These are phyloP conservation scores for Russula vinacea DNA, from an alignment of 768 basidiomycete species.

Conservation along the genomic window DNA sequence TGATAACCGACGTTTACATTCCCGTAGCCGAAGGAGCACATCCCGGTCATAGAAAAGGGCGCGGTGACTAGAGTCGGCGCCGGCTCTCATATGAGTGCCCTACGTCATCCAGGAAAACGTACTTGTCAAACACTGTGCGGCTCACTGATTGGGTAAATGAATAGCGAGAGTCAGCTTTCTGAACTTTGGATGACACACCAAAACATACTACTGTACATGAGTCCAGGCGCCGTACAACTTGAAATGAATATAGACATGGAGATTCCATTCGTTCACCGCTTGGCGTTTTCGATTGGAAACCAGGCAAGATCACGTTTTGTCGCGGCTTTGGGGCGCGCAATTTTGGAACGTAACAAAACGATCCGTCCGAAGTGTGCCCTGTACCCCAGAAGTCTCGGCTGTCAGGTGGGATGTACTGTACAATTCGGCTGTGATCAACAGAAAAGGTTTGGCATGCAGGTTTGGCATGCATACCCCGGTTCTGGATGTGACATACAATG, in stretches of 20 bases:
- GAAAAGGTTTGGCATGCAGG: slow-evolving; percentile 44
- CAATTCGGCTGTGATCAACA: slow-evolving; percentile 46
- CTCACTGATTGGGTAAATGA: neutral
- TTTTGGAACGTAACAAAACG: slow-evolving; percentile 43
- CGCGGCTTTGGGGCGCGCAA: neutral
- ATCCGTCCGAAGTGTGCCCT: slow-evolving; percentile 43
- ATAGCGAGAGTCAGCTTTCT: neutral
- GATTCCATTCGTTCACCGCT: neutral
- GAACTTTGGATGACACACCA: neutral
- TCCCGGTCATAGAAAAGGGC: neutral
- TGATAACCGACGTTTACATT: slow-evolving; percentile 43
- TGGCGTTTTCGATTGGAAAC: slow-evolving; percentile 15
- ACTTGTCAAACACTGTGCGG: neutral
- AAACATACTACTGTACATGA: neutral
- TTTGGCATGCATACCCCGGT: slow-evolving; percentile 43
- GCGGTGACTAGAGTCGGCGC: neutral
- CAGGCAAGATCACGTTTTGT: slow-evolving; percentile 2
- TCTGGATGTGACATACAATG: slow-evolving; percentile 47
- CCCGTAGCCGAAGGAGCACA: neutral
- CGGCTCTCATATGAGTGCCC: neutral
- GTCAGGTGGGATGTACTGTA: slow-evolving; percentile 47
- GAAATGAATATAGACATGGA: slow-evolving; percentile 2
- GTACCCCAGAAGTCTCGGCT: slow-evolving; percentile 48
- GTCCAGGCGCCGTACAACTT: slow-evolving; percentile 3
- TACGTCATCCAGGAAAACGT: neutral